These are phyloP conservation scores for Westerdykella ornata DNA, from an alignment of 2,329 filamentous ascomycete genomes.

Conservation along the genomic window DNA sequence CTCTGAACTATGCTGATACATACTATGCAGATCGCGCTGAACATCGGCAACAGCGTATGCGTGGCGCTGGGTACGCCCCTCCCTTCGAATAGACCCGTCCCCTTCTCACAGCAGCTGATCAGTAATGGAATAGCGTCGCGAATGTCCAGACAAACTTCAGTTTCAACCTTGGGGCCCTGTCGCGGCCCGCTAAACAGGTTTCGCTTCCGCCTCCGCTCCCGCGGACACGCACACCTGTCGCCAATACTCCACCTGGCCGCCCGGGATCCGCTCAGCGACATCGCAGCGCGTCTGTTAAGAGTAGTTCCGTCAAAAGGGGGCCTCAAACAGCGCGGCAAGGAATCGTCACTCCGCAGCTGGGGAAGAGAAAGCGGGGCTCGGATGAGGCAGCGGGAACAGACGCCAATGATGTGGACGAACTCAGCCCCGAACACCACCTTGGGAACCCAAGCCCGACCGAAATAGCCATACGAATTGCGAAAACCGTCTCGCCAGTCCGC, in stretches of 20 bases:
- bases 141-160: slow-evolving; percentile 47
- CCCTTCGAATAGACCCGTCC: slow-evolving; percentile 7
- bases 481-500: slow-evolving; percentile 18
- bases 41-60: slow-evolving; percentile 51
- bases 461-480: slow-evolving; percentile 21
- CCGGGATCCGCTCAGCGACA: slow-evolving; percentile 22
- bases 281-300: slow-evolving; percentile 26
- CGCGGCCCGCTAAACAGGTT: slow-evolving; percentile 20
- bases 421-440: slow-evolving; percentile 27
- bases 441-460: slow-evolving; percentile 20
- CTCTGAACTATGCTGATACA: slow-evolving; percentile 5
- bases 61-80: slow-evolving; percentile 47
- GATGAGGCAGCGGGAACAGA: slow-evolving; percentile 10
- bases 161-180: slow-evolving; percentile 33
- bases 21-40: slow-evolving; percentile 44
- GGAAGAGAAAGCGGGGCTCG: slow-evolving; percentile 31
- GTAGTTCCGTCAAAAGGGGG: slow-evolving; percentile 16
- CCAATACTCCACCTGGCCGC: slow-evolving; percentile 13
- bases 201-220: slow-evolving; percentile 21
- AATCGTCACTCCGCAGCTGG: slow-evolving; percentile 24
- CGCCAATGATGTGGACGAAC: slow-evolving; percentile 27
- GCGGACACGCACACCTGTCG: slow-evolving; percentile 20
- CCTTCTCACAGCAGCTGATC: too few species aligned
- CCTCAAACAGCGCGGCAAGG: slow-evolving; percentile 12
- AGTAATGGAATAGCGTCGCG: slow-evolving; percentile 38